Base-by-base conservation (phyloP, 345 rosid genomes). In the Syzygium aqueum region DNA sequence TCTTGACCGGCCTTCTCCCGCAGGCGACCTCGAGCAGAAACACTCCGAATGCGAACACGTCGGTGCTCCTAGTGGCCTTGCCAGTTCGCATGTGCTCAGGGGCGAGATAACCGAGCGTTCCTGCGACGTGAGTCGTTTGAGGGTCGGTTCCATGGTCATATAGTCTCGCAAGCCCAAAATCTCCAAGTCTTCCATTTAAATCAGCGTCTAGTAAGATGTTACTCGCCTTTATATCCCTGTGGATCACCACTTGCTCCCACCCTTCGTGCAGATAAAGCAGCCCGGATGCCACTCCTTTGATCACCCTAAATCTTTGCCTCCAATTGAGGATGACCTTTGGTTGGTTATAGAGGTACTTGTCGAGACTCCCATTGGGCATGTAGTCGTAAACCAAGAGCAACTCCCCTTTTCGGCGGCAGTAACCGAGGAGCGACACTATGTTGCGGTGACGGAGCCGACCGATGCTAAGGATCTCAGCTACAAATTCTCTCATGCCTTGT, bases 321-420 rank as follows among this genome's bases (percentile, higher is more conserved):
- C 94, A 94, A 23, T 86, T 67, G 53, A 93, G 94, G 25, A 85
- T 88, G n/a, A 90, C 86, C 30, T 85, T 88, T 50, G 50, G 61
- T 28, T 90, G 88, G 53, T 88, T 87, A 59, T 89, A 89, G 83
- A 94, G 90, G 87, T 88, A 90, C 88, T 88, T 91, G 53, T 94
- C 95, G 2, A 94, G 94, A 86, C 94, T 93, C 80, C 96, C 95
- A 82, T 92, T 90, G 50, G 94, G 93, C 94, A 94, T 93, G n/a
- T 92, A 93, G 28, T 94, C 94, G 67, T 94, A 93, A 10, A 94
- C 94, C 88, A 93, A 86, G 7, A 93, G 92, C 52, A 94, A 88
- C 85, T 94, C 95, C 57, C 92, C 92, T 87, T 89, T 92, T 86
- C 94, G 88, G 88, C 94, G 92, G 90, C 95, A 93, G 90, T 92